Conservation (phyloP, 768 basidiomycete species). For the Naganishia friedmannii region DNA sequence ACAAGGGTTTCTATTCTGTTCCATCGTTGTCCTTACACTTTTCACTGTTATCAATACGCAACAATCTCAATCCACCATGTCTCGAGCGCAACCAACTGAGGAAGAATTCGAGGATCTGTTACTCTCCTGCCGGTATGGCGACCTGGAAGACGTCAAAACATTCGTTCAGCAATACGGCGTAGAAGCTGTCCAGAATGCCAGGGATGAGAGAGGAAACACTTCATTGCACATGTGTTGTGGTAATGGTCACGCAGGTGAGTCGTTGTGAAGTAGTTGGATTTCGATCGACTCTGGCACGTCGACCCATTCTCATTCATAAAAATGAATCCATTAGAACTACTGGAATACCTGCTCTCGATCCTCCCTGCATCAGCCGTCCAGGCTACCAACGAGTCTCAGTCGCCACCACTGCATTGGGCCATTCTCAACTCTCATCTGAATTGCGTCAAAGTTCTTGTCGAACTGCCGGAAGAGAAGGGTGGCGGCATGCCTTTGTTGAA, state of each 20-base stretch:
- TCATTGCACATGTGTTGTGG: constrained; percentile 81
- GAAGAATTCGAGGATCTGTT: constrained; percentile 66
- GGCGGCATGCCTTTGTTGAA: constrained; percentile 47
- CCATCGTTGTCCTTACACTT: no score
- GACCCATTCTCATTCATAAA: neutral
- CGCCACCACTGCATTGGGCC: constrained; percentile 90
- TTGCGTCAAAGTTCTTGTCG: constrained; percentile 44
- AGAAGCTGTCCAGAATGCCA: constrained; percentile 54
- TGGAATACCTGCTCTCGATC: constrained; percentile 69
- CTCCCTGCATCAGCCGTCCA: constrained; percentile 58
- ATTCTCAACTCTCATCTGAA: constrained; percentile 74
- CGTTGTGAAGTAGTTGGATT: neutral
- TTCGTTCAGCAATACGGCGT: constrained; percentile 65
- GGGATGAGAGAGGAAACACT: constrained; percentile 75
- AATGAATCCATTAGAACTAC: constrained; percentile 61
- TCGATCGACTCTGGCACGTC: no score
- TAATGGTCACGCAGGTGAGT: constrained; percentile 80
- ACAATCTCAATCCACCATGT: neutral
- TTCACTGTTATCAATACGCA: no score
- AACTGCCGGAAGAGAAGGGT: constrained; percentile 47
- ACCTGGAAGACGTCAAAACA: constrained; percentile 69
- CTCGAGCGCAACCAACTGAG: constrained; percentile 36
- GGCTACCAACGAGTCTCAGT: constrained; percentile 66
- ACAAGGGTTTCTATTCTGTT: neutral
- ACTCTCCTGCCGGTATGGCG: constrained; percentile 82